phyloP scores from a whole-genome alignment of 345 rosid species.

The Erysimum cheiranthoides region DNA sequence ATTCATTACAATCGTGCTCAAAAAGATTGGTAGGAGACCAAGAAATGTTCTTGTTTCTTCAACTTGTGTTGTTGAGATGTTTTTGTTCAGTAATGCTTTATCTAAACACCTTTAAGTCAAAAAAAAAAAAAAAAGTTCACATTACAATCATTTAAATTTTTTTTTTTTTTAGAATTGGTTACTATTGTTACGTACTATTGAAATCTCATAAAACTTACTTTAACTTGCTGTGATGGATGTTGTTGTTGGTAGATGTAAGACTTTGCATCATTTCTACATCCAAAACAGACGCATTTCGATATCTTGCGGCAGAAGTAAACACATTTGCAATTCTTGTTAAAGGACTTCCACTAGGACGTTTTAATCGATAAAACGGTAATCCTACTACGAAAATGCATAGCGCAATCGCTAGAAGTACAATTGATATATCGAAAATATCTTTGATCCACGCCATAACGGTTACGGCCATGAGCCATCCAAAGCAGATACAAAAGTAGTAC shows the following conservation, averaged over 20 bases:
- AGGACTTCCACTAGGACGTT: conserved; percentile 59
- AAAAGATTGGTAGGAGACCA: conserved; percentile 61
- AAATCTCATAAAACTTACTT: conserved; percentile 23
- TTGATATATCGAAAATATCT: conserved; percentile 51
- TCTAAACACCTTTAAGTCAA: conserved; percentile 46
- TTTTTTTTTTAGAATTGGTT: not conserved
- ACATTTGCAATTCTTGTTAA: conserved; percentile 54
- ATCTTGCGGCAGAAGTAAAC: conserved; percentile 24
- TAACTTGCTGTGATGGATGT: conserved; percentile 25
- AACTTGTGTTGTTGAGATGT: conserved; percentile 43
- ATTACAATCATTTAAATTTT: not conserved
- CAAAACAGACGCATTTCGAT: conserved; percentile 20
- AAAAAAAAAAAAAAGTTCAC: not conserved
- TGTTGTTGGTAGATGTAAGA: conserved; percentile 7
- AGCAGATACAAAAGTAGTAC: conserved; percentile 58
- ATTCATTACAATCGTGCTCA: conserved; percentile 63
- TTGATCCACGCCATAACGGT: conserved; percentile 59
- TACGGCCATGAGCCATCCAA: conserved; percentile 54
- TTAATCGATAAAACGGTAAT: conserved; percentile 52
- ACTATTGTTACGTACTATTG: not conserved
- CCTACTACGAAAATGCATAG: conserved; percentile 51
- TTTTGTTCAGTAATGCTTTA: conserved; percentile 50
- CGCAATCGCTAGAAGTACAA: conserved; percentile 39
- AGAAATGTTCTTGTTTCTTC: conserved; percentile 57
- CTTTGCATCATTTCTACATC: conserved; percentile 28